Evolutionary conservation across 192 early-diverging fungal species (phyloP).

Genomic region (Coemansia sp.): DNA sequence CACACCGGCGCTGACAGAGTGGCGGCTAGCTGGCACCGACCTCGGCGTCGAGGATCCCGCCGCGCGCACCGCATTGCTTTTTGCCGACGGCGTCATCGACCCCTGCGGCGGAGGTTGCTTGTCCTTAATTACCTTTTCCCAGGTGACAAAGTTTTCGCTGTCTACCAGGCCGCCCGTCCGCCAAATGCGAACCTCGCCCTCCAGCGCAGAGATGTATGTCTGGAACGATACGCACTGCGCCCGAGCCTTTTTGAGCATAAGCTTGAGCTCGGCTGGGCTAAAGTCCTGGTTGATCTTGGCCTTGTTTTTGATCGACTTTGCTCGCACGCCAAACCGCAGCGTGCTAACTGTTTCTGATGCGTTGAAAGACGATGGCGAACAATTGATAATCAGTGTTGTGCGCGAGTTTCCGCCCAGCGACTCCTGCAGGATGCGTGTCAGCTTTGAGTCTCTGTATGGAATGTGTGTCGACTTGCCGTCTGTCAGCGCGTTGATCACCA

Average conservation of each 20-base stretch:
- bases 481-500: conserved; percentile 98
- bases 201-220: conserved; percentile 77
- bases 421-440: conserved; percentile 99
- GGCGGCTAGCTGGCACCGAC: conserved; percentile 21
- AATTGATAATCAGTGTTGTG: conserved; percentile 98
- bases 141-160: conserved; percentile 57
- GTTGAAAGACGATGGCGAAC: conserved; percentile 96
- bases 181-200: conserved; percentile 90
- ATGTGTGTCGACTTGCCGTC: conserved; percentile 98
- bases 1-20: conserved; percentile 46
- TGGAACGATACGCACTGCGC: conserved; percentile 77
- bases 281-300: conserved; percentile 98
- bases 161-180: conserved; percentile 72
- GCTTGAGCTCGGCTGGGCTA: conserved; percentile 91
- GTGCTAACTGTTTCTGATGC: conserved; percentile 93
- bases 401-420: conserved; percentile 99
- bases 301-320: conserved; percentile 99
- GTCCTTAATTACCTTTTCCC: conserved; percentile 44
- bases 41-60: conserved; percentile 36
- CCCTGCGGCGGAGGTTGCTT: conserved; percentile 16
- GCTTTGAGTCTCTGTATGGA: conserved; percentile 98
- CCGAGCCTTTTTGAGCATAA: conserved; percentile 87
- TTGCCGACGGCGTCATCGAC: conserved; percentile 25
- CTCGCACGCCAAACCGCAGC: conserved; percentile 95
- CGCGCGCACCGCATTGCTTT: conserved; percentile 20